Percentiles rank a stretch among this genome's conserved stretches.
phyloP scores from a whole-genome alignment of 257 asterid genomes.

The Ocimum tenuiflorum region DNA sequence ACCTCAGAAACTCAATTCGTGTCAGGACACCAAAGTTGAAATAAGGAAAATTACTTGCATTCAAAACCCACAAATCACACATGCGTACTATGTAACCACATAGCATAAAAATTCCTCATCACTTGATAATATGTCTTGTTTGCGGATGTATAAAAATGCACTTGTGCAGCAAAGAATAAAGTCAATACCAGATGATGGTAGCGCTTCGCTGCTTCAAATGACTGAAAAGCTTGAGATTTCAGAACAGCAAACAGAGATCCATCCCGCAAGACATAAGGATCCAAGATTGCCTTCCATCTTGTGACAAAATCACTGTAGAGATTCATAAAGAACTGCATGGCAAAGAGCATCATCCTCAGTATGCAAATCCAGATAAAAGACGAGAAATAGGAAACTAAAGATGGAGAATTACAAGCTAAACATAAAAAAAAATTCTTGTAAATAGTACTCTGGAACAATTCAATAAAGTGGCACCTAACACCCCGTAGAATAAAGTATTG shows the following conservation, averaged over 20 bases:
- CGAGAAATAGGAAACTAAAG: background rate
- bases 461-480: background rate
- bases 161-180: background rate
- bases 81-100: background rate
- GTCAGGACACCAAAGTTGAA: conserved; percentile 8
- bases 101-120: background rate
- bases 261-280: conserved; percentile 29
- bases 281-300: conserved; percentile 32
- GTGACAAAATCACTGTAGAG: conserved; percentile 21
- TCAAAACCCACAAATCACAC: background rate
- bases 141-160: conserved; percentile 4
- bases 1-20: background rate
- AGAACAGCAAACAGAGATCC: conserved; percentile 28
- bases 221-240: conserved; percentile 38
- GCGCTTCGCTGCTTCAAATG: conserved; percentile 40
- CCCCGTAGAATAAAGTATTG: conserved; percentile 3
- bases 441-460: background rate
- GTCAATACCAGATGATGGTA: conserved; percentile 69
- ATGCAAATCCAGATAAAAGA: background rate
- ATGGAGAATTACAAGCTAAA: conserved; percentile 3
- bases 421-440: background rate
- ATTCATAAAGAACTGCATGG: conserved; percentile 36
- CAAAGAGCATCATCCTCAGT: conserved; percentile 17
- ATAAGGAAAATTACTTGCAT: background rate
- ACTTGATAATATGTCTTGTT: conserved; percentile 7